A percentile compares a stretch with the other conserved stretches of the same genome.
These are phyloP conservation scores for Salvia miltiorrhiza DNA, from an alignment of 257 asterid genomes.

Conservation along the genomic window DNA sequence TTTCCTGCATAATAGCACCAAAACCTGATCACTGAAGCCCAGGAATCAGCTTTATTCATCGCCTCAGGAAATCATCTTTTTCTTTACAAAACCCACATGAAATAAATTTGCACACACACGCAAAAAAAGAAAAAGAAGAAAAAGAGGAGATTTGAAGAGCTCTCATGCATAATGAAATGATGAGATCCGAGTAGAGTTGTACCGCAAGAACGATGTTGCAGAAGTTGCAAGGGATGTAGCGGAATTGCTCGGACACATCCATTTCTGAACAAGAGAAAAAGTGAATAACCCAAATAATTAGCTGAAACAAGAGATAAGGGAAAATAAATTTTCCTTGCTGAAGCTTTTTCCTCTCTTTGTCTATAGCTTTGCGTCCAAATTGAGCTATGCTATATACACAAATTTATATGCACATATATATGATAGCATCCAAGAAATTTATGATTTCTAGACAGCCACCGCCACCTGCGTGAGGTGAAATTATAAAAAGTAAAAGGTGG, in stretches of 20 bases:
- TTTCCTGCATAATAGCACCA: slow-evolving; percentile 32
- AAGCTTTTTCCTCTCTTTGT: too few relatives aligned
- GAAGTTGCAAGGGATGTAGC: slow-evolving; percentile 87
- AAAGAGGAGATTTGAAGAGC: neutral
- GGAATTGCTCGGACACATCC: slow-evolving; percentile 66
- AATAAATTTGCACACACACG: neutral
- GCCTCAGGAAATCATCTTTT: slow-evolving; percentile 1
- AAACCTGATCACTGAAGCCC: slow-evolving; percentile 35
- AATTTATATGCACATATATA: neutral
- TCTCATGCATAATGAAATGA: neutral
- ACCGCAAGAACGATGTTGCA: slow-evolving; percentile 97
- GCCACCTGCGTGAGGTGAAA: neutral
- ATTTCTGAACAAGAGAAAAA: neutral
- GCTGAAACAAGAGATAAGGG: neutral
- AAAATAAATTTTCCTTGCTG: neutral
- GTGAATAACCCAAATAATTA: neutral
- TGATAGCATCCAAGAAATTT: neutral
- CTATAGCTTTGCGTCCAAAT: slow-evolving; percentile 25
- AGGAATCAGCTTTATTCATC: slow-evolving; percentile 48
- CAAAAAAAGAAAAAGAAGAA: neutral
- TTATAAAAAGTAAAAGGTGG: slow-evolving; percentile 8
- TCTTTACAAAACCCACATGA: slow-evolving; percentile 8
- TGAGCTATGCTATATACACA: slow-evolving; percentile 19
- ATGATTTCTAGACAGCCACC: neutral
- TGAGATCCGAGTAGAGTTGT: neutral